Base-by-base conservation (phyloP, 2,329 filamentous ascomycete genomes). In the Elsinoe perseae region DNA sequence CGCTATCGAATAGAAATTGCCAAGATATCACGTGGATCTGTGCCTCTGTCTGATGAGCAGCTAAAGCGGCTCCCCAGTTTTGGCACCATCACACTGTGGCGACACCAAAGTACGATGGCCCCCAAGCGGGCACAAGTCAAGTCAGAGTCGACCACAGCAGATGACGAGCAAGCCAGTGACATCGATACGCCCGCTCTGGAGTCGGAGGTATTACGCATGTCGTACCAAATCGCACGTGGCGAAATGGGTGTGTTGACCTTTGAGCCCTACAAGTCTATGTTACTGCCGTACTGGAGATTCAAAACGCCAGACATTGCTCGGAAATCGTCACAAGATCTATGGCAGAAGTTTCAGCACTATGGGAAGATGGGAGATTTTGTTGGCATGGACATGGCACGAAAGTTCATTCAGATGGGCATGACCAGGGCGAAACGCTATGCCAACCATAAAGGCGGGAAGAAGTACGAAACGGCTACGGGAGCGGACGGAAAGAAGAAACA, bases 321-420 rank as follows among this genome's bases (percentile, higher is more conserved):
- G 1, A 67, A 72, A 36, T 81, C 78, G 43, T 77, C 80, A 0
- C 52, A 66, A 1, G 70, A 71, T 0, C 72, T 84, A 0, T 79
- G 74, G 66, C 56, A 61, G 0, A 72, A 75, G 2, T 85, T 84
- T 61, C 64, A 77, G 12, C 68, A 70, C 8, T 84, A 81, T 62
- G 70, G 78, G n/a, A 63, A 65, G 1, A 62, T 71, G 5, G 70
- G 69, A 2, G 81, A 84, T 64, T 82, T 85, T 56, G 78, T 84
- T 0, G 82, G 82, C 9, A 82, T 82, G 72, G 82, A 85, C 57
- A 84, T 84, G 81, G 69, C 75, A 16, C 71, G 81, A 23, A 85
- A 84, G 63, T 85, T 83, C 61, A 73, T 84, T 5, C 80, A 84
- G 65, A 85, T 84, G 82, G 75, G 81, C 1, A 83, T 83, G 79